Evolutionary conservation across 2,329 filamentous ascomycete genomes (phyloP).

Genomic region (Torrubiellomyces zombiae): DNA sequence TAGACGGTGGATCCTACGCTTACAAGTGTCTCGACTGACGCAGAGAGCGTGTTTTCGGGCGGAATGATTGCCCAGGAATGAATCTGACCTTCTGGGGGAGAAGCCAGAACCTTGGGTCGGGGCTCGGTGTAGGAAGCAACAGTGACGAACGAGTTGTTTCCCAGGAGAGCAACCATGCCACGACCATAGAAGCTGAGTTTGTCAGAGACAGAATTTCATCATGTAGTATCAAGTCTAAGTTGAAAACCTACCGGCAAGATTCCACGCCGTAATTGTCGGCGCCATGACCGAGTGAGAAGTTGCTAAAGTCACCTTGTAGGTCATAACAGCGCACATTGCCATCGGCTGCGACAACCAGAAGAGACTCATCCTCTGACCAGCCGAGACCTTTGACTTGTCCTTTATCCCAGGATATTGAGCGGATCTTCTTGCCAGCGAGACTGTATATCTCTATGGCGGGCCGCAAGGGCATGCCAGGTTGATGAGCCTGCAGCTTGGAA

Average conservation of each 20-base stretch:
- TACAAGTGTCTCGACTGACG: conserved; percentile 82
- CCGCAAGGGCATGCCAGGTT: conserved; percentile 54
- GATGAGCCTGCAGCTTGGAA: conserved; percentile 63
- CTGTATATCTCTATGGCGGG: conserved; percentile 89
- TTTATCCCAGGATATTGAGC: conserved; percentile 81
- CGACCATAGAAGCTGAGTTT: conserved; percentile 55
- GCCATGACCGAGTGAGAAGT: conserved; percentile 81
- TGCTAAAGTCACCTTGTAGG: conserved; percentile 85
- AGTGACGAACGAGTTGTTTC: conserved; percentile 71
- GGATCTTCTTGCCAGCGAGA: conserved; percentile 75
- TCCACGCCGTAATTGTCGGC: conserved; percentile 77
- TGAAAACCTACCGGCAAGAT: conserved; percentile 48
- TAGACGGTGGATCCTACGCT: conserved; percentile 75
- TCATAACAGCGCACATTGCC: conserved; percentile 84
- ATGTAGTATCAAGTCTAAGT: too few species aligned
- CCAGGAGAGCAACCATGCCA: conserved; percentile 83
- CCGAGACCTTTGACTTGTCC: conserved; percentile 74
- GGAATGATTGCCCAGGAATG: conserved; percentile 82
- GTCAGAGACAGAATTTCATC: neutral
- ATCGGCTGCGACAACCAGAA: conserved; percentile 76
- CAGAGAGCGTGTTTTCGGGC: conserved; percentile 73
- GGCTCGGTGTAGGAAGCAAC: conserved; percentile 88
- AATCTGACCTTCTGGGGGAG: conserved; percentile 60
- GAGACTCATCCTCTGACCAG: conserved; percentile 90
- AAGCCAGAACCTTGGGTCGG: conserved; percentile 65